Conservation (phyloP, 805 yeast species). For the Starmera amethionina region DNA sequence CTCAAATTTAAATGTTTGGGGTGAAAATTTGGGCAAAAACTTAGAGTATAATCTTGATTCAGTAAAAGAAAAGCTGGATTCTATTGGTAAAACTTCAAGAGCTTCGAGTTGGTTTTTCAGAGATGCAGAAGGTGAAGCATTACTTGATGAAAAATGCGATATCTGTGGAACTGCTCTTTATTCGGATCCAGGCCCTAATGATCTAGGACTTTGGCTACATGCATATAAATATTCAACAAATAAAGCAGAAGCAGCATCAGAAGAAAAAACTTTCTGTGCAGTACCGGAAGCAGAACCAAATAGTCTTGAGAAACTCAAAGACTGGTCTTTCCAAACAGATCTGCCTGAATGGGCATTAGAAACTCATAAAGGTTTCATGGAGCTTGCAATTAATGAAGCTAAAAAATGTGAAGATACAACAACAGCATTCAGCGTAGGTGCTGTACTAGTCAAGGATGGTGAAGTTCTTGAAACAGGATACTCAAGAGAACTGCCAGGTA, state of each 20-base stretch:
- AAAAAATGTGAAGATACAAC: slow-evolving; percentile 69
- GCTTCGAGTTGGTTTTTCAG: slow-evolving; percentile 63
- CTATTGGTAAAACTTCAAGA: slow-evolving; percentile 59
- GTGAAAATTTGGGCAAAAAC: slow-evolving; percentile 55
- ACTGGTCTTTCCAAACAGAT: slow-evolving; percentile 16
- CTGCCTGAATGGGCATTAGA: slow-evolving; percentile 38
- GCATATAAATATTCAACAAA: slow-evolving; percentile 70
- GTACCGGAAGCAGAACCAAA: slow-evolving; percentile 33
- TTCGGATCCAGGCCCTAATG: slow-evolving; percentile 84
- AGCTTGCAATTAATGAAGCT: slow-evolving; percentile 69
- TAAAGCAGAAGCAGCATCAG: slow-evolving; percentile 15
- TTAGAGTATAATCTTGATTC: slow-evolving; percentile 39
- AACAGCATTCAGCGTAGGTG: slow-evolving; percentile 93
- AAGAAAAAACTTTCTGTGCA: slow-evolving; percentile 14
- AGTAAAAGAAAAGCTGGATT: slow-evolving; percentile 41
- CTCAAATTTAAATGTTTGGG: slow-evolving; percentile 77
- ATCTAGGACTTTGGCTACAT: slow-evolving; percentile 83
- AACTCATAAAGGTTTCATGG: slow-evolving; percentile 54
- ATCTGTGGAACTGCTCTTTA: slow-evolving; percentile 64
- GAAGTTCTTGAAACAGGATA: slow-evolving; percentile 70
- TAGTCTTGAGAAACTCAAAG: no score
- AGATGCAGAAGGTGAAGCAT: slow-evolving; percentile 52
- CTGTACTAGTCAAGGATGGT: slow-evolving; percentile 59
- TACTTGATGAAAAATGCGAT: slow-evolving; percentile 49
- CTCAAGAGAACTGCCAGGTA: slow-evolving; percentile 86